Evolutionary conservation across 805 yeast genomes (phyloP), one percentile per base, ranked within the genome.

Genomic region (Yarrowia phangngaensis): DNA sequence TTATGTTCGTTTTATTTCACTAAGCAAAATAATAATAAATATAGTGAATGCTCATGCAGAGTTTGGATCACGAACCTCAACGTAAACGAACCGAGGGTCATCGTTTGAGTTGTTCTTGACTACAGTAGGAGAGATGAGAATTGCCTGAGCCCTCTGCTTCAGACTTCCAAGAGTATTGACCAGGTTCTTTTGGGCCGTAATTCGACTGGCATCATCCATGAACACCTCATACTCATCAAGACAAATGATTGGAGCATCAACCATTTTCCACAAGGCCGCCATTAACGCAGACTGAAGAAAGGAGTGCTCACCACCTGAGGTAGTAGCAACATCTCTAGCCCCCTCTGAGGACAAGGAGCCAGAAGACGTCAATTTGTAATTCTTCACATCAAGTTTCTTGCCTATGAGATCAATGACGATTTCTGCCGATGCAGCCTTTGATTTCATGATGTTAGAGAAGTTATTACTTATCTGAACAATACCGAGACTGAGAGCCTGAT

Each of bases 291-390:
- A 80, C 63, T 94, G 98, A 0, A 95, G 80, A 63, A 83, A 90
- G 0, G 97, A 87, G 61, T 89, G 89, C 62, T 92, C 98, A 35
- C 99, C 99, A 27, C 99, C 99, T 1, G 96, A 87, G 19, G 90
- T 72, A 0, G 96, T 82, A 55, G 80, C 84, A 3, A 86, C 86
- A 28, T 81, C 78, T 56, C 95, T 71, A 8, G 32, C 32, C 2
- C 32, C 45, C 5, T 12, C 31, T n/a, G 16, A n/a, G n/a, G 43
- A 36, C 4, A 19, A 6, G 12, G n/a, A 2, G 1, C 14, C 17
- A 4, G 29, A 6, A 5, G 43, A 35, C 11, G 22, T 8, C 3
- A 35, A 16, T 16, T 23, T 31, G 40, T 32, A 33, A 24, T 65
- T 63, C n/a, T 35, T 28, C 16, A 63, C 54, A 4, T 51, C 55